Base-by-base conservation (phyloP, 495 filamentous ascomycete species). In the Aspergillus mulundensis region DNA sequence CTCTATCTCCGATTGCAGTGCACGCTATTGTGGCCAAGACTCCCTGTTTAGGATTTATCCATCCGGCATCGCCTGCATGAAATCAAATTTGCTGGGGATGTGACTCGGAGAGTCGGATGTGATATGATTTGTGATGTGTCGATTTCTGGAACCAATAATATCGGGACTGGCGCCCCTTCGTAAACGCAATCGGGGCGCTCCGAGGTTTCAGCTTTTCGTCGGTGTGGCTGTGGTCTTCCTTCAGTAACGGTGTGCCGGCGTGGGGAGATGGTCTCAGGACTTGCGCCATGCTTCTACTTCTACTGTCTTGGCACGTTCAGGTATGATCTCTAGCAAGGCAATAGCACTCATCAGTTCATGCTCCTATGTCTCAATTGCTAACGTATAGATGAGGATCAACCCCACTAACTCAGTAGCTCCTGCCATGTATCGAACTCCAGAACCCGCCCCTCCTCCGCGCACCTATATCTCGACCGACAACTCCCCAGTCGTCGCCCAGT, bases 101-200 rank as follows among this genome's bases (percentile, higher is more conserved):
- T 36, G 43, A 59, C 53, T 56, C 47, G 52, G 34, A 39, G 45
- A 15, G 10, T 40, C n/a, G 38, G 50, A 57, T 62, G 60, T 62
- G 60, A 62, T 57, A 57, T 62, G 56, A 59, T 53, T 62, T 50
- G 32, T 62, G 58, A 58, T 62, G 60, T 49, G 25, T 28, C 23
- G 5, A 23, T 6, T 7, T 48, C 18, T 47, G 38, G n/a, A 8
- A 3, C 38, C 38, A 40, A 40, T 40, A 40, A 40, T 40, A 40
- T 18, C 15, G 8, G 12, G 4, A 40, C n/a, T 12, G 34, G 12
- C 3, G 5, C 15, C 38, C 3, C 38, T 40, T 16, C 38, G n/a
- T 5, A 8, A 8, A 15, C n/a, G 12, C 3, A 40, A 16, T 10
- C 4, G 4, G 11, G 32, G 32, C 7, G 11, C 11, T 15, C 12